Percentiles rank a stretch among this genome's conserved stretches.
These are phyloP conservation scores for Sphaerobolus stellatus DNA, from an alignment of 1,284 basidiomycete genomes.

Conservation along the genomic window DNA sequence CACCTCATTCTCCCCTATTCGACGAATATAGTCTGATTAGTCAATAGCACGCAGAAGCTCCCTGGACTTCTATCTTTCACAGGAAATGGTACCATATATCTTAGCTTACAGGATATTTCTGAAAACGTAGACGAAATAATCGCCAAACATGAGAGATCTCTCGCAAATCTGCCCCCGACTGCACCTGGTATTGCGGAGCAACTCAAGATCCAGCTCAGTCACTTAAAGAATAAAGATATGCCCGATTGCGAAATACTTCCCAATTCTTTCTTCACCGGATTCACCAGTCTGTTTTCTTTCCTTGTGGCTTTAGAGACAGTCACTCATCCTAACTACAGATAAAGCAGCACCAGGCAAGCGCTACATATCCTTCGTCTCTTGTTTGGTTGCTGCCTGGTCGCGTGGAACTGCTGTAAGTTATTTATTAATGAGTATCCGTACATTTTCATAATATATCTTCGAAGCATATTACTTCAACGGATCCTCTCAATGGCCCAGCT, in stretches of 20 bases:
- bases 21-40: no score
- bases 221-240: slow-evolving; percentile 18
- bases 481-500: slow-evolving; percentile 41
- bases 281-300: not conserved
- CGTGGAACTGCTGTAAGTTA: not conserved
- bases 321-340: no score
- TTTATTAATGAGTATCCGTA: not conserved
- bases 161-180: not conserved
- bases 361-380: not conserved
- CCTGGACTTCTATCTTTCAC: slow-evolving; percentile 12
- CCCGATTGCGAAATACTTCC: slow-evolving; percentile 20
- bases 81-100: slow-evolving; percentile 15
- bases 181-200: slow-evolving; percentile 24
- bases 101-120: slow-evolving; percentile 18
- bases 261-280: slow-evolving; percentile 3
- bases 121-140: slow-evolving; percentile 1
- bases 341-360: not conserved
- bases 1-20: not conserved
- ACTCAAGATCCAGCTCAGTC: slow-evolving; percentile 25
- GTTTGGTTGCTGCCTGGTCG: not conserved
- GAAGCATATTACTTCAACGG: slow-evolving; percentile 38
- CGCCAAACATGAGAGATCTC: not conserved
- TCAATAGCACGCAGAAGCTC: not conserved
- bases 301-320: no score
- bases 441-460: not conserved